phyloP scores from a whole-genome alignment of 2,329 filamentous ascomycete species.

The Ambrosiella cleistominuta region DNA sequence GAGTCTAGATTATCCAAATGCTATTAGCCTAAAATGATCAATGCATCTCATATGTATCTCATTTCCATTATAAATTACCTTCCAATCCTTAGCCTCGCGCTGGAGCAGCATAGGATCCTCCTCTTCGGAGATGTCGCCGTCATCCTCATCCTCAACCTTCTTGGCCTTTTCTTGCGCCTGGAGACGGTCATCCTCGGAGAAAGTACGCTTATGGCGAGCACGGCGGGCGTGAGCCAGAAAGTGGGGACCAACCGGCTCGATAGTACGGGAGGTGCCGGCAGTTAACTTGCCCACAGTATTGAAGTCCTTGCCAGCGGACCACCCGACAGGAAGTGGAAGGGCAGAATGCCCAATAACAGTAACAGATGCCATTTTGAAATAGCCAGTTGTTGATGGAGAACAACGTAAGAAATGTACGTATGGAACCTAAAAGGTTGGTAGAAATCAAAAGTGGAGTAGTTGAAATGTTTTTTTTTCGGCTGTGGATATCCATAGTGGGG shows the following conservation, averaged over 20 bases:
- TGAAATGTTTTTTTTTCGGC: neutral
- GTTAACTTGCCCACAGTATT: slow-evolving; percentile 65
- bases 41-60: neutral
- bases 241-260: slow-evolving; percentile 92
- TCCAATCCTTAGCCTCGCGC: slow-evolving; percentile 97
- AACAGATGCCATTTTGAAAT: slow-evolving; percentile 42
- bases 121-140: slow-evolving; percentile 78
- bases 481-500: neutral
- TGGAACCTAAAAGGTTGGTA: too few relatives aligned
- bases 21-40: neutral
- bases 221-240: slow-evolving; percentile 95
- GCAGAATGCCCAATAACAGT: slow-evolving; percentile 46
- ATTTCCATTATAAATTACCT: slow-evolving; percentile 40
- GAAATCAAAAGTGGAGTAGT: too few relatives aligned
- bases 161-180: slow-evolving; percentile 89
- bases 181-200: slow-evolving; percentile 95
- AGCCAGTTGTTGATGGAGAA: slow-evolving; percentile 14
- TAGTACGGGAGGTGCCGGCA: slow-evolving; percentile 61
- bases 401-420: neutral
- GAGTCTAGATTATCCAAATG: slow-evolving; percentile 34
- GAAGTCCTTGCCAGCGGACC: slow-evolving; percentile 83
- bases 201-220: slow-evolving; percentile 90
- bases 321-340: slow-evolving; percentile 60
- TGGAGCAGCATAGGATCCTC: slow-evolving; percentile 87
- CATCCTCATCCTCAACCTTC: slow-evolving; percentile 84